Percentiles rank a stretch among this genome's conserved stretches.
Conservation (phyloP, 2,329 filamentous ascomycete genomes). For the Pyrenochaeta sp. region DNA sequence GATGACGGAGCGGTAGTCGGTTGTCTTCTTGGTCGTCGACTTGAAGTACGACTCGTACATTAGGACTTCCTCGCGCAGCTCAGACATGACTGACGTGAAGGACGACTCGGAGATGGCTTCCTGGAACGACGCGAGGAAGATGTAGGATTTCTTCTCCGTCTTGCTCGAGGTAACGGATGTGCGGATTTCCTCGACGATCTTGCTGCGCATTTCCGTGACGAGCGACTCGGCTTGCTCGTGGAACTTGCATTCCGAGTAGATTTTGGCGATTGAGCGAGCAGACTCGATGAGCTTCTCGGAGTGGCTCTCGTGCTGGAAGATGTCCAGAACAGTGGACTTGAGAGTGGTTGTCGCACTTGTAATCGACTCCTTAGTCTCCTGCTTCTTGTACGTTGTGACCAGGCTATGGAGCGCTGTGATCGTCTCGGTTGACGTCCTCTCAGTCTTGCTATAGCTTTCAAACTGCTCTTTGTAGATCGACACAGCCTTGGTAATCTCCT, state of each 20-base stretch:
- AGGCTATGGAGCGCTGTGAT: constrained; percentile 24
- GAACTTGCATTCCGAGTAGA: constrained; percentile 27
- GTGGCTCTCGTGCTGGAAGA: constrained; percentile 24
- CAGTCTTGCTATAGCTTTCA: constrained; percentile 18
- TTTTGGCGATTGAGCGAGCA: constrained; percentile 25
- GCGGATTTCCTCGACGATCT: constrained; percentile 26
- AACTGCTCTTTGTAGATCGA: constrained; percentile 26
- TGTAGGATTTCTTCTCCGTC: constrained; percentile 23
- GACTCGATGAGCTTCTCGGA: constrained; percentile 30
- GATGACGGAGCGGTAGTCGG: constrained; percentile 41
- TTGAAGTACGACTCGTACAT: constrained; percentile 38
- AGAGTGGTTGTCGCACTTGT: constrained; percentile 23
- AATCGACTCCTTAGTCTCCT: constrained; percentile 29
- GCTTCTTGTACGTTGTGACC: constrained; percentile 29
- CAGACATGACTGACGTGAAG: constrained; percentile 52
- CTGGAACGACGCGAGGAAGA: constrained; percentile 55
- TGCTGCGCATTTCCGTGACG: constrained; percentile 26
- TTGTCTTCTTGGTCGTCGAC: constrained; percentile 39
- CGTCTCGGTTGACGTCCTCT: constrained; percentile 23
- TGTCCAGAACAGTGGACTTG: constrained; percentile 24
- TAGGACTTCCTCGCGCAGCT: constrained; percentile 47
- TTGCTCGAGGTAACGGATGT: constrained; percentile 13
- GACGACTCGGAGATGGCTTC: constrained; percentile 51
- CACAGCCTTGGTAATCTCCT: constrained; percentile 29
- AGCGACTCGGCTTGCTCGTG: constrained; percentile 17